Conservation (phyloP, 1,139 yeast species). For the Candida gigantensis region DNA sequence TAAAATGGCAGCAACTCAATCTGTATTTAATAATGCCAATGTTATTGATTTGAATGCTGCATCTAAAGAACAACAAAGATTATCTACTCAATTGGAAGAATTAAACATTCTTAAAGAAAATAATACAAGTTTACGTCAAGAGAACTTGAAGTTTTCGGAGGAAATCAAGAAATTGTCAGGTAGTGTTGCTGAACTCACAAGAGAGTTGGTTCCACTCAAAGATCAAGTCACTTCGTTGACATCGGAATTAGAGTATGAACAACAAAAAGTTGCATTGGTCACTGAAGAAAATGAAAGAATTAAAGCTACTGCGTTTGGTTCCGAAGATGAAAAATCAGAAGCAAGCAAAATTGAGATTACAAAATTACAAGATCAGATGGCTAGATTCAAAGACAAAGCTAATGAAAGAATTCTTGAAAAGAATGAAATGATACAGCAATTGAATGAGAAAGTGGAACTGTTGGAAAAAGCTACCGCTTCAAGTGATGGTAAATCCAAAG, state of each 20-base stretch:
- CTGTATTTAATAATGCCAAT: constrained; percentile 42
- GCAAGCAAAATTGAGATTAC: constrained; percentile 19
- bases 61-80: constrained; percentile 50
- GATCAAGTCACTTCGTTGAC: constrained; percentile 23
- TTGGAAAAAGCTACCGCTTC: constrained; percentile 1
- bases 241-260: constrained; percentile 30
- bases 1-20: constrained; percentile 47
- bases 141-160: constrained; percentile 31
- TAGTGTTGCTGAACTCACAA: constrained; percentile 19
- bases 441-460: constrained; percentile 11
- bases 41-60: constrained; percentile 40
- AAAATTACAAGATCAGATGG: constrained; percentile 24
- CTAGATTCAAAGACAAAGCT: constrained; percentile 17
- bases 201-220: constrained; percentile 24
- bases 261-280: constrained; percentile 34
- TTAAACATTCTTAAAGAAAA: constrained; percentile 74
- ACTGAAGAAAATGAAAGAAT: constrained; percentile 43
- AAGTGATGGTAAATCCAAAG: constrained; percentile 8
- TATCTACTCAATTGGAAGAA: constrained; percentile 65
- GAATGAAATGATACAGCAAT: constrained; percentile 12
- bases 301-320: constrained; percentile 16
- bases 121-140: constrained; percentile 65
- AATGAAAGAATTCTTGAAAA: constrained; percentile 12
- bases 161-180: constrained; percentile 25
- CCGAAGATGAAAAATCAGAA: constrained; percentile 9